Conservation (phyloP, 208 protist species). For the Acanthamoeba royreba region DNA sequence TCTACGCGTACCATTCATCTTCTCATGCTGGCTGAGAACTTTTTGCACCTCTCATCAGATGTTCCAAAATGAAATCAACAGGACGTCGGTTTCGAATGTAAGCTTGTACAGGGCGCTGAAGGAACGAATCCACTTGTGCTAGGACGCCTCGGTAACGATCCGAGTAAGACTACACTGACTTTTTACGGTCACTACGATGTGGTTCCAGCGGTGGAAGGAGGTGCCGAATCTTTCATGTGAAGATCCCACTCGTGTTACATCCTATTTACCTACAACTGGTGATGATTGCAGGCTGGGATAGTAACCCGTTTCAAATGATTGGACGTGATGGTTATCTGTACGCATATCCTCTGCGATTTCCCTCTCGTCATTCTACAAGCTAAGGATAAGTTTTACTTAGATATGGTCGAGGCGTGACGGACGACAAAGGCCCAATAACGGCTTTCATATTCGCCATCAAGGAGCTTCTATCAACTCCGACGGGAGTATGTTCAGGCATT, state of each 20-base stretch:
- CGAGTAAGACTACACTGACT: constrained; percentile 50
- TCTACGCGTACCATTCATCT: background rate
- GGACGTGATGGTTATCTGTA: constrained; percentile 66
- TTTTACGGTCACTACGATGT: constrained; percentile 68
- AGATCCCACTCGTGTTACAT: background rate
- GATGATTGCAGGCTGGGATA: background rate
- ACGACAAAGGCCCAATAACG: constrained; percentile 68
- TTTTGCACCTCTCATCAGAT: too few species aligned
- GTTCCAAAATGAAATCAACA: background rate
- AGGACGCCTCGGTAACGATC: background rate
- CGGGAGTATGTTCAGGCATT: too few species aligned
- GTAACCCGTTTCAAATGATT: constrained; percentile 32
- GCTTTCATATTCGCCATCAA: constrained; percentile 50
- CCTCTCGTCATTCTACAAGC: too few species aligned
- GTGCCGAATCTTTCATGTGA: background rate
- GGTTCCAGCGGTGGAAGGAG: background rate
- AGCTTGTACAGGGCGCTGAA: constrained; percentile 23
- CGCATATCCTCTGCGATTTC: background rate
- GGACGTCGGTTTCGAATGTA: constrained; percentile 9
- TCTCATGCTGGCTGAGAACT: too few species aligned
- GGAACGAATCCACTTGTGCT: constrained; percentile 37
- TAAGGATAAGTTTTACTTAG: too few species aligned
- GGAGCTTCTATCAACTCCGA: background rate
- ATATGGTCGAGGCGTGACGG: constrained; percentile 59
- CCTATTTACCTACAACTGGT: background rate